Evolutionary conservation across 2,329 filamentous ascomycete species (phyloP).

Genomic region (Periconia macrospinosa): DNA sequence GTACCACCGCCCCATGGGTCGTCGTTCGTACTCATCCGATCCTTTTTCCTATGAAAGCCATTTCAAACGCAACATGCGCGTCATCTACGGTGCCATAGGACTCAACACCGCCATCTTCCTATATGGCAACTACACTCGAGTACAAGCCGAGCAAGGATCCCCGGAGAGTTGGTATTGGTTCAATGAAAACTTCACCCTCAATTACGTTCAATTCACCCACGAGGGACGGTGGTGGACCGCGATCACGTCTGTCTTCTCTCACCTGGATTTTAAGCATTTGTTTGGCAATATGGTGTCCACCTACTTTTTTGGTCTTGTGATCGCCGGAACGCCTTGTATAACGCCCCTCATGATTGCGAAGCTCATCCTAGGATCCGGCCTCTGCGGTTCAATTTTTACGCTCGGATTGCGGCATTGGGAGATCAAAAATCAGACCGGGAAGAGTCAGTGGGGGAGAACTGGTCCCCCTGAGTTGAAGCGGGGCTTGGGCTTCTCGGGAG

Average conservation of each 20-base stretch:
- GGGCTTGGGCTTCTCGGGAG: conserved; percentile 17
- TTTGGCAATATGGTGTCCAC: conserved; percentile 47
- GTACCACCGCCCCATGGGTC: neutral
- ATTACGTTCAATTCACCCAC: conserved; percentile 21
- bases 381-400: conserved; percentile 24
- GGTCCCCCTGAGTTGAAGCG: conserved; percentile 7
- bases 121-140: conserved; percentile 40
- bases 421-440: conserved; percentile 8
- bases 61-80: conserved; percentile 11
- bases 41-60: neutral
- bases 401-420: conserved; percentile 1
- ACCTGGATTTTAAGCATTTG: conserved; percentile 40
- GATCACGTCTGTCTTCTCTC: conserved; percentile 46
- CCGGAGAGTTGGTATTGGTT: conserved; percentile 14
- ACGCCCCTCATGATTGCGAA: conserved; percentile 23
- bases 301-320: conserved; percentile 38
- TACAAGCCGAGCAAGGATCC: conserved; percentile 21
- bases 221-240: conserved; percentile 41
- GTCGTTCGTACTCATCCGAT: conserved; percentile 11
- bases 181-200: conserved; percentile 38
- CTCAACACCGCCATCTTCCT: conserved; percentile 46
- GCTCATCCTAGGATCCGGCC: conserved; percentile 34
- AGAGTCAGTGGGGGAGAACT: conserved; percentile 2
- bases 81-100: conserved; percentile 43
- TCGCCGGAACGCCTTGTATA: conserved; percentile 36